Percentiles rank a stretch among this genome's conserved stretches.
Conservation (phyloP, 129 eudicot species). For the Logfia minima region DNA sequence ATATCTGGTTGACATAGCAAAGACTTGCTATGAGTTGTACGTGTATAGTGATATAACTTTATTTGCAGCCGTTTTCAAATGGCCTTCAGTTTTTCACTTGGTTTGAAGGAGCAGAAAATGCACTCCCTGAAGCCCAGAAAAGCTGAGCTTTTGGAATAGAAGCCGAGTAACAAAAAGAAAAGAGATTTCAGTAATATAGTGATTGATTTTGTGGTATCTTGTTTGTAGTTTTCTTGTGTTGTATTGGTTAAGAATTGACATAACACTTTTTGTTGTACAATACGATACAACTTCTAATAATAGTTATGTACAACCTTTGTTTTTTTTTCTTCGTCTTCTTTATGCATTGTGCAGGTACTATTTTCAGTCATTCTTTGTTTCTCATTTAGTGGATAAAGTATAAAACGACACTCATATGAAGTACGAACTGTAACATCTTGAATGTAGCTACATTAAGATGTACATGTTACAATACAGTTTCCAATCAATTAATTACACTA, state of each 20-base stretch:
- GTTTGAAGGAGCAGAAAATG: slow-evolving; percentile 23
- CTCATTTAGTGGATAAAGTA: background rate
- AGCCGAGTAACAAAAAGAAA: background rate
- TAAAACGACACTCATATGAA: background rate
- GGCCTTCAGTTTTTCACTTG: slow-evolving; percentile 19
- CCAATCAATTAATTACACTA: background rate
- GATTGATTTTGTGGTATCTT: slow-evolving; percentile 27
- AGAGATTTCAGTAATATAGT: slow-evolving; percentile 17
- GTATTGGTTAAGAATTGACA: slow-evolving; percentile 37
- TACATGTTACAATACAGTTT: background rate
- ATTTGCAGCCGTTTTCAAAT: slow-evolving; percentile 13
- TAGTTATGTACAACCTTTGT: slow-evolving; percentile 23
- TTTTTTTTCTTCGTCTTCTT: background rate
- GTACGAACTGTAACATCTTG: background rate
- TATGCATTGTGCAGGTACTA: background rate
- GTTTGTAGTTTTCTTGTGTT: slow-evolving; percentile 19
- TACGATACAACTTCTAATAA: slow-evolving; percentile 28
- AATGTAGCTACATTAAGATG: background rate
- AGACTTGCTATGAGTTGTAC: slow-evolving; percentile 16
- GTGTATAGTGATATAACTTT: slow-evolving; percentile 30
- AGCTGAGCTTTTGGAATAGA: slow-evolving; percentile 33
- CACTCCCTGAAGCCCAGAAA: slow-evolving; percentile 14
- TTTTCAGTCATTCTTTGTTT: background rate
- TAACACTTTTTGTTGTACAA: slow-evolving; percentile 29
- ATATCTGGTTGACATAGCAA: slow-evolving; percentile 19